These are phyloP conservation scores for Komagataella mondaviorum DNA, from an alignment of 805 yeast genomes.

Conservation along the genomic window DNA sequence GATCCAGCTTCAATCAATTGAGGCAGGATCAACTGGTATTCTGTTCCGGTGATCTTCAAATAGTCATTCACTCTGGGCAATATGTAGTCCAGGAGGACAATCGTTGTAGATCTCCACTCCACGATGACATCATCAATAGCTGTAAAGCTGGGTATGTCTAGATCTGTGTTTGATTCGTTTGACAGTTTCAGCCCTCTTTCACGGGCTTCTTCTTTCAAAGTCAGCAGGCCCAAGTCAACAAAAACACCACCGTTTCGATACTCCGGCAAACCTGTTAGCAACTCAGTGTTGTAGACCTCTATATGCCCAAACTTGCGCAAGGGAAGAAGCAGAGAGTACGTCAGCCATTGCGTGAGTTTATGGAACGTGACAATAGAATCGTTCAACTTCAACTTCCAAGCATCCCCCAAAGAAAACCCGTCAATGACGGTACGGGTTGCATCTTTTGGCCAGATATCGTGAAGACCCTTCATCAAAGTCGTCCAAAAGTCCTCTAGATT, in stretches of 20 bases:
- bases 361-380: constrained; percentile 41
- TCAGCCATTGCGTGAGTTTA: constrained; percentile 54
- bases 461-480: constrained; percentile 39
- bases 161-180: constrained; percentile 12
- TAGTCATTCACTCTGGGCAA: constrained; percentile 36
- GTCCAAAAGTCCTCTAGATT: constrained; percentile 39
- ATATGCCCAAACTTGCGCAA: constrained; percentile 31
- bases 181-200: constrained; percentile 24
- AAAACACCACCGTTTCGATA: constrained; percentile 55
- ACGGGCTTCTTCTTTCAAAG: constrained; percentile 27
- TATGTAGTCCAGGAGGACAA: constrained; percentile 39
- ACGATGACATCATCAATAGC: constrained; percentile 49
- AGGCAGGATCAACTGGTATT: constrained; percentile 27
- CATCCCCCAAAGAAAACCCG: constrained; percentile 46
- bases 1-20: constrained; percentile 58
- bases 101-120: constrained; percentile 55
- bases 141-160: constrained; percentile 28
- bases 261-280: constrained; percentile 46
- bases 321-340: constrained; percentile 46
- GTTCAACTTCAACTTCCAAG: constrained; percentile 35
- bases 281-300: constrained; percentile 19
- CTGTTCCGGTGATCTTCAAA: constrained; percentile 18
- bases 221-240: constrained; percentile 38
- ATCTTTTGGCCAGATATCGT: constrained; percentile 46
- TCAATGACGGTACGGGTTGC: constrained; percentile 33